These are phyloP conservation scores for Heteromeles arbutifolia DNA, from an alignment of 306 rosid genomes.

Conservation along the genomic window DNA sequence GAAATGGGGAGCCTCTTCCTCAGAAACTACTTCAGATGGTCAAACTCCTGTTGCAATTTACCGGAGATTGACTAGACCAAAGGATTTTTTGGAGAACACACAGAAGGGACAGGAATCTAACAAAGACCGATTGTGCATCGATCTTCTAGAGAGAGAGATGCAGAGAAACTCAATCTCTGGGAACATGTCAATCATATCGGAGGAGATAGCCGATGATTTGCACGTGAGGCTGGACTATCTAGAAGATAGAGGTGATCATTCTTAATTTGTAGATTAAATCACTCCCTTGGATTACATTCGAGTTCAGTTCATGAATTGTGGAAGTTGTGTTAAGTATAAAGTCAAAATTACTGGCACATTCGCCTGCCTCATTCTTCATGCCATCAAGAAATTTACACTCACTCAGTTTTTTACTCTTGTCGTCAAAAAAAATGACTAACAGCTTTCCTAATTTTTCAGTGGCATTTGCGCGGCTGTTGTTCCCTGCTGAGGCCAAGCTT, in stretches of 20 bases:
- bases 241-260: slow-evolving; percentile 71
- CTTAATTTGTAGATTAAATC: slow-evolving; percentile 3
- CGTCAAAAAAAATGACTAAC: slow-evolving; percentile 2
- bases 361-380: background rate
- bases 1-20: slow-evolving; percentile 58
- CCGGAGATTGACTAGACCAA: slow-evolving; percentile 72
- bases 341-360: background rate
- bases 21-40: slow-evolving; percentile 57
- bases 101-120: slow-evolving; percentile 57
- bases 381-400: background rate
- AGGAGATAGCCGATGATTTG: slow-evolving; percentile 53
- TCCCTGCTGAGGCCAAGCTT: slow-evolving; percentile 80
- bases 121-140: slow-evolving; percentile 80
- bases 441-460: slow-evolving; percentile 40
- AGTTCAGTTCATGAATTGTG: background rate
- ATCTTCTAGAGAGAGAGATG: slow-evolving; percentile 81
- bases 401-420: background rate
- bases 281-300: background rate
- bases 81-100: slow-evolving; percentile 52
- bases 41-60: slow-evolving; percentile 82
- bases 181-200: slow-evolving; percentile 31
- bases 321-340: background rate
- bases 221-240: slow-evolving; percentile 54
- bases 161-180: slow-evolving; percentile 48
- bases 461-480: slow-evolving; percentile 61